Evolutionary conservation across 306 rosid species (phyloP), one percentile per base, ranked within the genome.

Genomic region (Fagus crenata): DNA sequence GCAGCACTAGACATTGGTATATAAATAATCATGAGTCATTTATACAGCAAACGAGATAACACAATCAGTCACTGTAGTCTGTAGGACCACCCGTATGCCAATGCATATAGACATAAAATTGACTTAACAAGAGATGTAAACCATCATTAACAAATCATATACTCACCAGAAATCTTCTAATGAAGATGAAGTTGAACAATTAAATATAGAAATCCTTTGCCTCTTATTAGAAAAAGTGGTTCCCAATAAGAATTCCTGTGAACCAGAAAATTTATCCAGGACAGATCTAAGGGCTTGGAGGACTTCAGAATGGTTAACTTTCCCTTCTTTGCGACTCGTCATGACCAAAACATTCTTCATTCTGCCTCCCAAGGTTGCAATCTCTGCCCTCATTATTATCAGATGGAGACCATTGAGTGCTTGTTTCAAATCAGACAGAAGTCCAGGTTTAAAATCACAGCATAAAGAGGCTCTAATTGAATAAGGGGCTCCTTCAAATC

Each of bases 291-390:
- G 84, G 54, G 90, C 90, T 71, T 89, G 89, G 28, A 85, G 84
- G 35, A 80, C 73, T 77, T 79, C 87, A 49, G 77, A 75, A 76
- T 69, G 87, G 75, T 84, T 78, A 28, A 76, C 76, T 13, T 80
- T 69, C 51, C 78, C 89, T 68, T 83, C 87, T 72, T 79, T 67
- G 73, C 86, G 72, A 65, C 90, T 81, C 71, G 85, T 87, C 43
- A 91, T 72, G 70, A 87, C 89, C 74, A 91, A 78, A 5, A 87
- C 90, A 75, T 89, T 91, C 81, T 87, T 87, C 96, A 91, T 91
- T 39, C 96, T 84, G 18, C 83, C 84, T 77, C 84, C 90, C 63
- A 91, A 78, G 14, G 92, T 91, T 43, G 88, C 83, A 73, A 84
- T 78, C 84, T 91, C 93, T 31, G 92, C 91, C 70, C 75, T 83